Evolutionary conservation across 2,329 filamentous ascomycete species (phyloP), one percentile per base, ranked within the genome.

Genomic region (Neofusicoccum sp.): DNA sequence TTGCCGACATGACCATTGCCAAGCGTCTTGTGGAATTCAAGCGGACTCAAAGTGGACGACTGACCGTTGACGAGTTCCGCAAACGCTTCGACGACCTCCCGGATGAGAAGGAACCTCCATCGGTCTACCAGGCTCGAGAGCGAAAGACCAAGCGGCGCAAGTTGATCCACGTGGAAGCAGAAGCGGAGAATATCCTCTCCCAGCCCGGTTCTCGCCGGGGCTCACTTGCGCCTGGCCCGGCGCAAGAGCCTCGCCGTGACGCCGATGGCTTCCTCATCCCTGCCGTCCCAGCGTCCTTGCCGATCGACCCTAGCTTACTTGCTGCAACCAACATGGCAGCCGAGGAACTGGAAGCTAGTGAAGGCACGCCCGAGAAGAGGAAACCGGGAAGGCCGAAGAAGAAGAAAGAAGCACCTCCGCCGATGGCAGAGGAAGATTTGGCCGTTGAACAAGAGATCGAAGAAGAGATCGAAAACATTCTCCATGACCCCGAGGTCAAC

Each of bases 1-100:
- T 98, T 54, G 96, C 93, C 43, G 96, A 96, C 65, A 85, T 91
- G 63, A 99, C 95, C 6, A 91, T 99, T 63, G 89, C 92, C 69
- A 91, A 93, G 72, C 91, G 95, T 63, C 79, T 99, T 8, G 88
- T 93, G 65, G 95, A 99, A 71, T 99, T 98, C 76, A 91, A 90
- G 65, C 84, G 88, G 33, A 96, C 93, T 0, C 89, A 91, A 64
- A 92, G 89, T 63, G 91, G 91, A 65, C 85, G 86, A 54, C 83
- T 98, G 75, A 95, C 91, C 0, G 90, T 99, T 20, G 89, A 93
- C 63, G 89, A 97, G 68, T 96, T 96, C 69, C 81, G 90, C 49
- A 84, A 86, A 64, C 81, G 85, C 54, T 87, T 88, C 61, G 87
- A 90, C 63, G 68, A 68, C 14, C 74, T 92, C 20, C 90, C 93